Evolutionary conservation across 2,329 filamentous ascomycete genomes (phyloP).

Genomic region (Monilinia fructicola): DNA sequence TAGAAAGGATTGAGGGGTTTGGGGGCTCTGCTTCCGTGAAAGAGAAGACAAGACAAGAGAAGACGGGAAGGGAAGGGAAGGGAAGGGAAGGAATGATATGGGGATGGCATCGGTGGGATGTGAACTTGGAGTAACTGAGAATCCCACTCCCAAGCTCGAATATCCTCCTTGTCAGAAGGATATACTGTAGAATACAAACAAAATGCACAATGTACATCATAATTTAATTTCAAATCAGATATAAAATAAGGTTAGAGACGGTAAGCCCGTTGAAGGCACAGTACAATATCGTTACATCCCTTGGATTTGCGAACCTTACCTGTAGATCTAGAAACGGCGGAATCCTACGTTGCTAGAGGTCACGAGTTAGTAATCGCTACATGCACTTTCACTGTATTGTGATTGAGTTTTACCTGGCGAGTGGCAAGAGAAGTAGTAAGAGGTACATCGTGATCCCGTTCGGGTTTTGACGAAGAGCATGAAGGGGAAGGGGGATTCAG

Average conservation of each 20-base stretch:
- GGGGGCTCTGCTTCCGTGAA: background rate
- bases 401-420: background rate
- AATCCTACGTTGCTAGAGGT: background rate
- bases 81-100: too few relatives aligned
- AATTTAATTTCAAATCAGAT: background rate
- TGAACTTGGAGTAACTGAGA: background rate
- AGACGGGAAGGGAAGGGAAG: background rate
- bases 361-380: background rate
- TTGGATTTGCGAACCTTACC: background rate
- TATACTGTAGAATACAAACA: too few relatives aligned
- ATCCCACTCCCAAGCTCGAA: background rate
- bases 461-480: background rate
- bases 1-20: background rate
- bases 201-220: too few relatives aligned
- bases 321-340: background rate
- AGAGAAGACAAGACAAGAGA: background rate
- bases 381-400: background rate
- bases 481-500: background rate
- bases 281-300: background rate
- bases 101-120: too few relatives aligned
- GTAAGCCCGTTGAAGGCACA: conserved; percentile 16
- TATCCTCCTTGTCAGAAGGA: background rate
- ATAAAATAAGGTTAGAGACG: conserved; percentile 8
- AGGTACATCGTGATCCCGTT: conserved; percentile 4
- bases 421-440: background rate